Evolutionary conservation across 1,139 yeast species (phyloP).

Genomic region (Candida frijolesensis): DNA sequence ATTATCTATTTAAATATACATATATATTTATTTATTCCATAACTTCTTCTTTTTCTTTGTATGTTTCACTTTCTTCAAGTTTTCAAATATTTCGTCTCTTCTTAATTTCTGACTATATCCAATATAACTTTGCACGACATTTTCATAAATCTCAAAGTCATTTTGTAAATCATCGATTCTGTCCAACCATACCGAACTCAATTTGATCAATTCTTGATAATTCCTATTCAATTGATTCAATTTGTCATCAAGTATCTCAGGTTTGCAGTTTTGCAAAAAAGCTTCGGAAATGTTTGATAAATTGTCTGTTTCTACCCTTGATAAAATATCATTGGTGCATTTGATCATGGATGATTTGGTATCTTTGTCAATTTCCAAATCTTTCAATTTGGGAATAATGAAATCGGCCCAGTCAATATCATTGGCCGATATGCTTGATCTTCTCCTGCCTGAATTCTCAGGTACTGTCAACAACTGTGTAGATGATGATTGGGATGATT

Average conservation of each 20-base stretch:
- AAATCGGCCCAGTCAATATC: constrained; percentile 39
- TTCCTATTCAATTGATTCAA: constrained; percentile 30
- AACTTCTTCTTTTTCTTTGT: constrained; percentile 18
- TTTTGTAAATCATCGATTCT: constrained; percentile 43
- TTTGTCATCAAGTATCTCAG: constrained; percentile 27
- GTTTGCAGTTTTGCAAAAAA: constrained; percentile 3
- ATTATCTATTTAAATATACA: neutral
- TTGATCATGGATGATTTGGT: constrained; percentile 21
- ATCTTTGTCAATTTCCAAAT: constrained; percentile 24
- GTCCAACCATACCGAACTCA: constrained; percentile 53
- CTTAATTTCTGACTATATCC: constrained; percentile 66
- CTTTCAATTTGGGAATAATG: constrained; percentile 28
- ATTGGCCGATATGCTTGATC: constrained; percentile 27
- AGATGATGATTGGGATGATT: neutral
- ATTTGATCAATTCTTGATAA: constrained; percentile 30
- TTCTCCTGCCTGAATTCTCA: constrained; percentile 11
- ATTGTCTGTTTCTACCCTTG: constrained; percentile 38
- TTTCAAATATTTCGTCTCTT: constrained; percentile 49
- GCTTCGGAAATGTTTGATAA: constrained; percentile 33
- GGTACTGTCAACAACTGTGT: neutral
- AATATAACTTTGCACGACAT: constrained; percentile 69
- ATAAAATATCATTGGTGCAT: constrained; percentile 29
- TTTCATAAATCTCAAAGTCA: constrained; percentile 66
- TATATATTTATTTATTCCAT: constrained; percentile 15
- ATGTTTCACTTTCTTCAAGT: constrained; percentile 32